A percentile compares a stretch with the other conserved stretches of the same genome.
These are phyloP conservation scores for Speleostelium caveatum DNA, from an alignment of 78 protist genomes.

Conservation along the genomic window DNA sequence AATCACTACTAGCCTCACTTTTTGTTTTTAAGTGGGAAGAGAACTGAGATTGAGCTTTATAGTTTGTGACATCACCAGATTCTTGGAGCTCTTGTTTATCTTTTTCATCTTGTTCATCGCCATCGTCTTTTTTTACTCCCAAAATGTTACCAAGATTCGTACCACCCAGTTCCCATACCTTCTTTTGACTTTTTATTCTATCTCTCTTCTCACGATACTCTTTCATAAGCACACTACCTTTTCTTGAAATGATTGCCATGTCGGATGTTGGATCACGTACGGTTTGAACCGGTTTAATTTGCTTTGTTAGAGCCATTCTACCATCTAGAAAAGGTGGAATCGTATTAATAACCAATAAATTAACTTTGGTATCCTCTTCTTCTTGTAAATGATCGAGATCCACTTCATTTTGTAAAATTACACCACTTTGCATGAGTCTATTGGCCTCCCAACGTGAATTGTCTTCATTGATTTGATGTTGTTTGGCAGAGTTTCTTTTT, in stretches of 20 bases:
- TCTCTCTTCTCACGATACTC: slow-evolving; percentile 84
- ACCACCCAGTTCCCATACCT: slow-evolving; percentile 86
- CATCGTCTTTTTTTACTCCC: slow-evolving; percentile 80
- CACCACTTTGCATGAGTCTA: slow-evolving; percentile 85
- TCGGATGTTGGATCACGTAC: slow-evolving; percentile 96
- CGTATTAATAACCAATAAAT: slow-evolving; percentile 89
- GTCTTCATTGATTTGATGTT: slow-evolving; percentile 77
- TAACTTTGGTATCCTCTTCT: slow-evolving; percentile 50
- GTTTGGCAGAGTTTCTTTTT: slow-evolving; percentile 19
- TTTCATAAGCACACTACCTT: slow-evolving; percentile 83
- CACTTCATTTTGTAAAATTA: slow-evolving; percentile 57
- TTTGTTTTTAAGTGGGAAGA: slow-evolving; percentile 25
- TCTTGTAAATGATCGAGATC: slow-evolving; percentile 86
- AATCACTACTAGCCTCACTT: slow-evolving; percentile 84
- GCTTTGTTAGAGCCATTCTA: slow-evolving; percentile 64
- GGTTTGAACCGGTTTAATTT: slow-evolving; percentile 85
- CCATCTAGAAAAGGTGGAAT: slow-evolving; percentile 97
- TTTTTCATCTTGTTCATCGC: slow-evolving; percentile 27
- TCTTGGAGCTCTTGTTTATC: neutral
- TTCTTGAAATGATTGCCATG: slow-evolving; percentile 88
- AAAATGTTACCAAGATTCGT: slow-evolving; percentile 81
- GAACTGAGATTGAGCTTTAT: slow-evolving; percentile 70
- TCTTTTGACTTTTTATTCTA: slow-evolving; percentile 60
- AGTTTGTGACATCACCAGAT: slow-evolving; percentile 56
- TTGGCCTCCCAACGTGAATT: slow-evolving; percentile 87